Conservation (phyloP, 116 monocot species). For the Dioscorea cayenensis region DNA sequence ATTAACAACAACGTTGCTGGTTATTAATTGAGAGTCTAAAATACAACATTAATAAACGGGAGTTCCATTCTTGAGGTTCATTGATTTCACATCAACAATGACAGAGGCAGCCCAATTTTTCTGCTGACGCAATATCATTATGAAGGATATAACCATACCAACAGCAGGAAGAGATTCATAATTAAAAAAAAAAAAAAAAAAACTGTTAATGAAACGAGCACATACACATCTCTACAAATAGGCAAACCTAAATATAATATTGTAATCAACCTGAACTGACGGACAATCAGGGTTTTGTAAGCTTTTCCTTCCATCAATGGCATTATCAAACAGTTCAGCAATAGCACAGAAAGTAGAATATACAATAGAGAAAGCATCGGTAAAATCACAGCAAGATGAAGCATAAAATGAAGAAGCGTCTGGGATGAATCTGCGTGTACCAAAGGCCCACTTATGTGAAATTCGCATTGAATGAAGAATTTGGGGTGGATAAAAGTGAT, state of each 20-base stretch:
- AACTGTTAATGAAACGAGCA: neutral
- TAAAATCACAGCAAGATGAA: neutral
- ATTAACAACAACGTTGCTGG: neutral
- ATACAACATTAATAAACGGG: slow-evolving; percentile 77
- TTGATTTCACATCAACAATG: slow-evolving; percentile 47
- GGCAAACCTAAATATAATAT: neutral
- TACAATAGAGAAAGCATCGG: neutral
- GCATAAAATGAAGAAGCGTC: neutral
- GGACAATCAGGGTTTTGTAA: neutral
- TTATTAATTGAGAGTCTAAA: neutral
- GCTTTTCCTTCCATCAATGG: slow-evolving; percentile 98
- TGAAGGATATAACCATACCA: neutral
- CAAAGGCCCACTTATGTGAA: slow-evolving; percentile 97
- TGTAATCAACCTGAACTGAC: neutral
- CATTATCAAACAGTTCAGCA: slow-evolving; percentile 94
- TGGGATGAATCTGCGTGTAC: slow-evolving; percentile 29
- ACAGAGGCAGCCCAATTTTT: slow-evolving; percentile 85
- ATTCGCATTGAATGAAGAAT: slow-evolving; percentile 99
- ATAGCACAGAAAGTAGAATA: slow-evolving; percentile 36
- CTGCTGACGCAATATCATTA: slow-evolving; percentile 21
- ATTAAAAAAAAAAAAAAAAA: no score
- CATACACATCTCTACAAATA: neutral
- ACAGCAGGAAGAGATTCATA: neutral
- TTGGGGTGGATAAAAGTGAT: slow-evolving; percentile 77
- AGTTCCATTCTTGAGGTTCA: slow-evolving; percentile 34